phyloP scores from a whole-genome alignment of 257 asterid species.

The Euphrasia confusa region DNA sequence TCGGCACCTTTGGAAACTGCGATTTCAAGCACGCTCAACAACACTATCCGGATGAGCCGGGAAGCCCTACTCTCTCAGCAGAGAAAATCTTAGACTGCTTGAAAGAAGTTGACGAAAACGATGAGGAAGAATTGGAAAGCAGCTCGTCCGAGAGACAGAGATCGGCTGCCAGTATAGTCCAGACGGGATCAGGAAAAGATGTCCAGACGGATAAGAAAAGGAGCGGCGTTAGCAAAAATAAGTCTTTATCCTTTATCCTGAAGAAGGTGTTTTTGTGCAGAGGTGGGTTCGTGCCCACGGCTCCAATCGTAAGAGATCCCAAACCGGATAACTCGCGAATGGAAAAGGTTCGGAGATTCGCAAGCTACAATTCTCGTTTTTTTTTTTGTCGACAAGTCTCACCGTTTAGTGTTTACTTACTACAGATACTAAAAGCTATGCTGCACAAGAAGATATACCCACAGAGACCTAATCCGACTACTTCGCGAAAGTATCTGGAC shows the following conservation, averaged over 20 bases:
- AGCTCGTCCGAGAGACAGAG: conserved; percentile 19
- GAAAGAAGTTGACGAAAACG: conserved; percentile 13
- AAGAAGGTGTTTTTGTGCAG: conserved; percentile 53
- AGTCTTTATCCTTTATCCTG: conserved; percentile 47
- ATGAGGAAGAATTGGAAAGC: background rate
- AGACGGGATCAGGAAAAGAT: conserved; percentile 30
- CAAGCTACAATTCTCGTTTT: background rate
- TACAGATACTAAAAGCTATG: background rate
- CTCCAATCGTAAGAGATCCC: conserved; percentile 35
- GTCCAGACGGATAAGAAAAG: conserved; percentile 24
- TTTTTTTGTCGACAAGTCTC: background rate
- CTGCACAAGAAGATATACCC: background rate
- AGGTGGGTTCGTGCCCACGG: conserved; percentile 31
- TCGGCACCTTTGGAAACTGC: conserved; percentile 75
- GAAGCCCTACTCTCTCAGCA: conserved; percentile 18
- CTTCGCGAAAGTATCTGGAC: background rate
- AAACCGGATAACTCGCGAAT: conserved; percentile 50
- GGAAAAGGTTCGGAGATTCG: conserved; percentile 49
- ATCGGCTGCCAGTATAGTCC: conserved; percentile 20
- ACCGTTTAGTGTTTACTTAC: background rate
- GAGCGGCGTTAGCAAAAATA: conserved; percentile 35
- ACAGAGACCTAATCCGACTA: background rate
- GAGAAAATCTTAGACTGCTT: conserved; percentile 39
- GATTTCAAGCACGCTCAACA: conserved; percentile 20
- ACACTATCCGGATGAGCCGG: conserved; percentile 29